phyloP scores from a whole-genome alignment of 306 rosid species.

The Datisca glomerata region DNA sequence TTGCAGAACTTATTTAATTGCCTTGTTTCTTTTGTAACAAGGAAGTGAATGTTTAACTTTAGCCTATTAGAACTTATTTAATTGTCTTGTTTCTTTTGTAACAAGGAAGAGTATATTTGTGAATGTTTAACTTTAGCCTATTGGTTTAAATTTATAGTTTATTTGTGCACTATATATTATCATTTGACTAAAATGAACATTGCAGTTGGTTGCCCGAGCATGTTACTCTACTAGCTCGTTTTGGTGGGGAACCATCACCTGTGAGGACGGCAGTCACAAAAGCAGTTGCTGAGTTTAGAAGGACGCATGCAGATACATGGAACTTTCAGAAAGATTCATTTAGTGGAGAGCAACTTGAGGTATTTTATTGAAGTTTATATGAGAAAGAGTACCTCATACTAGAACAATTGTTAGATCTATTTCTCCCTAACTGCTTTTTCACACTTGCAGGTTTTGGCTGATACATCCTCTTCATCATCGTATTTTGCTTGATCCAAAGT shows the following conservation, averaged over 20 bases:
- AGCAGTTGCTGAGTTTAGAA: conserved; percentile 96
- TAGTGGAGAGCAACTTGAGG: conserved; percentile 97
- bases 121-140: too few species aligned
- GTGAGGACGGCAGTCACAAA: conserved; percentile 90
- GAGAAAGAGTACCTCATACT: not conserved
- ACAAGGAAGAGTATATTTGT: too few species aligned
- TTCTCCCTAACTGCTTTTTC: conserved; percentile 1
- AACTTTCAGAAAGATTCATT: conserved; percentile 84
- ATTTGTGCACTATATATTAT: too few species aligned
- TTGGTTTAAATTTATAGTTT: too few species aligned
- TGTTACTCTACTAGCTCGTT: conserved; percentile 82
- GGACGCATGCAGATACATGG: conserved; percentile 99
- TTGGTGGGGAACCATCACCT: conserved; percentile 85
- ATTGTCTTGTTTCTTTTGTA: too few species aligned
- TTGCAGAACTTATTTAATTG: too few species aligned
- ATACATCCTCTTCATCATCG: conserved; percentile 88
- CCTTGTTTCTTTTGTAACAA: too few species aligned
- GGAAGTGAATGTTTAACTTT: too few species aligned
- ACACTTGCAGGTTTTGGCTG: conserved; percentile 77
- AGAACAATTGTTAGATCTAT: not conserved
- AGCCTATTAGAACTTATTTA: too few species aligned
- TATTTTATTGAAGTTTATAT: not conserved
- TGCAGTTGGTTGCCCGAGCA: conserved; percentile 94
- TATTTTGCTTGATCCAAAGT: conserved; percentile 72
- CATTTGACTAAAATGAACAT: too few species aligned